These are phyloP conservation scores for Apiospora phragmitis DNA, from an alignment of 2,329 filamentous ascomycete species.

Conservation along the genomic window DNA sequence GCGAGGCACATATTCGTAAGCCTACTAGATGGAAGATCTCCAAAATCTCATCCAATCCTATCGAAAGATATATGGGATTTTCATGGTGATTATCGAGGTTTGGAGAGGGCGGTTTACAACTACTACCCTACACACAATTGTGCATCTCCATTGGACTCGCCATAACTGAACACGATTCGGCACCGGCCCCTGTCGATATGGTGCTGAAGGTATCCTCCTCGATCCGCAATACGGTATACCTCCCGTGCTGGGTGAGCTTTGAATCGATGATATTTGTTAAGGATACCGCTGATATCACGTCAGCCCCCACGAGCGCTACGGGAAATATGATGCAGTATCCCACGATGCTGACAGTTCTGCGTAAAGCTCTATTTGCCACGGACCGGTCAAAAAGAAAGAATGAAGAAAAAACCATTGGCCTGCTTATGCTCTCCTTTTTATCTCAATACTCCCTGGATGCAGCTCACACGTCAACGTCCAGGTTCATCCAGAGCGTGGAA, in stretches of 20 bases:
- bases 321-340: not conserved
- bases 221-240: not conserved
- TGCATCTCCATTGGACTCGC: not conserved
- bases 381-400: not conserved
- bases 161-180: not conserved
- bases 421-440: not conserved
- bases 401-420: not conserved
- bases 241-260: not conserved
- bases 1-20: not conserved
- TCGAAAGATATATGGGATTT: not conserved
- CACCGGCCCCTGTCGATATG: not conserved
- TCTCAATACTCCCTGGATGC: not conserved
- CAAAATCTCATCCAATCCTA: not conserved
- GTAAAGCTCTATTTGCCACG: not conserved
- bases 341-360: not conserved
- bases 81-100: not conserved
- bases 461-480: not conserved
- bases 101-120: not conserved
- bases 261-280: not conserved
- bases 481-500: not conserved
- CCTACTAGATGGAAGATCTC: not conserved
- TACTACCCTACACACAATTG: constrained; percentile 4
- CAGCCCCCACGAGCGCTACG: not conserved
- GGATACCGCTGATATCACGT: not conserved
- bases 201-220: not conserved